These are phyloP conservation scores for Fusarium pininemorale DNA, from an alignment of 2,329 filamentous ascomycete genomes.

Conservation along the genomic window DNA sequence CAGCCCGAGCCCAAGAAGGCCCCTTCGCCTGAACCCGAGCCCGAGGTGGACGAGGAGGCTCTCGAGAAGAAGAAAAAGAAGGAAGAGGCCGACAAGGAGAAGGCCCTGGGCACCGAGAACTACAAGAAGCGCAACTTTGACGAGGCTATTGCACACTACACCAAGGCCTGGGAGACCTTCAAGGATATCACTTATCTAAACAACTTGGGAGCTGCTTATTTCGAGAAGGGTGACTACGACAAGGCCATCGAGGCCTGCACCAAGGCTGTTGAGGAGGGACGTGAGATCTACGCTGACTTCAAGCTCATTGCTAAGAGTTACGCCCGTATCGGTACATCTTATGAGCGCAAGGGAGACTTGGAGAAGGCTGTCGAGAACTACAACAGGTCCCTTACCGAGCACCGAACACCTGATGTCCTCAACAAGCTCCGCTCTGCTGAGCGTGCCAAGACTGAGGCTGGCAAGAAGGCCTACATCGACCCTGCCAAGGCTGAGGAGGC, in stretches of 20 bases:
- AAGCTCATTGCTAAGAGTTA: conserved; percentile 99
- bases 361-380: conserved; percentile 86
- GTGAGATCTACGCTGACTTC: conserved; percentile 91
- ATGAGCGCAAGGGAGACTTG: conserved; percentile 89
- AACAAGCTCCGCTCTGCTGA: conserved; percentile 91
- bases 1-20: conserved; percentile 64
- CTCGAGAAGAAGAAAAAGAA: conserved; percentile 88
- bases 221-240: conserved; percentile 95
- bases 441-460: conserved; percentile 81
- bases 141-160: conserved; percentile 92
- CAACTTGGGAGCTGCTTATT: conserved; percentile 93
- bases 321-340: conserved; percentile 90
- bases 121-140: conserved; percentile 99
- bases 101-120: conserved; percentile 89
- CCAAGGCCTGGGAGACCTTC: conserved; percentile 90
- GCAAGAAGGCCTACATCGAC: conserved; percentile 84
- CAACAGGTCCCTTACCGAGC: conserved; percentile 93
- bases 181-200: conserved; percentile 99
- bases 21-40: conserved; percentile 68
- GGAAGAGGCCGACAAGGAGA: conserved; percentile 91
- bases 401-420: conserved; percentile 93
- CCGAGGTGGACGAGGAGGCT: conserved; percentile 84
- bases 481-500: conserved; percentile 94
- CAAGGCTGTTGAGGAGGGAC: conserved; percentile 89
- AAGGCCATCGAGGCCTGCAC: conserved; percentile 87